Conservation (phyloP, 139 green algal genomes). For the Chlorella sp. region DNA sequence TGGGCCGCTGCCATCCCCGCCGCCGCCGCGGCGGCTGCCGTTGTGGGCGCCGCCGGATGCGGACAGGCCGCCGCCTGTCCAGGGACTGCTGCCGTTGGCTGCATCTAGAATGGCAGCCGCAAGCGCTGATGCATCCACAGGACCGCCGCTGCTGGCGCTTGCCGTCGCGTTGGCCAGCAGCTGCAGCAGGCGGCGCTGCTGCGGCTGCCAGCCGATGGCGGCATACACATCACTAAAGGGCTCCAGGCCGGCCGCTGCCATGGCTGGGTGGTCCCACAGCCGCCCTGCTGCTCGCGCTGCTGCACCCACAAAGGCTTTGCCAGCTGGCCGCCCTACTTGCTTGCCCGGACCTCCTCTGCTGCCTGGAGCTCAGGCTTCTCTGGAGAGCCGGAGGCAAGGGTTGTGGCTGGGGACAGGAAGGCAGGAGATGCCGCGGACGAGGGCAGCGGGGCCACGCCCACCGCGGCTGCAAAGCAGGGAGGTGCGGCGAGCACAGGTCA, state of each 20-base stretch:
- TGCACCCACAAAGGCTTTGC: neutral
- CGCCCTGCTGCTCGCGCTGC: neutral
- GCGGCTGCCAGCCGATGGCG: conserved; percentile 15
- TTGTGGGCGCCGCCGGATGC: neutral
- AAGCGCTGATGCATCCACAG: neutral
- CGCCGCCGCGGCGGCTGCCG: neutral
- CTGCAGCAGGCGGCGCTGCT: conserved; percentile 5
- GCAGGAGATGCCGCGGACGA: too few species aligned
- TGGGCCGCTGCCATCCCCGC: neutral
- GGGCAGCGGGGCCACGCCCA: too few species aligned
- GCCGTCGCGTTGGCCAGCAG: conserved; percentile 22
- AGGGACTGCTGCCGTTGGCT: neutral
- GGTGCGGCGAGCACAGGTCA: too few species aligned
- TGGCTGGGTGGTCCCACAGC: neutral
- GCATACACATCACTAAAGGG: conserved; percentile 10
- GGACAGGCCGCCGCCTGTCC: neutral
- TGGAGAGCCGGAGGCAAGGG: neutral
- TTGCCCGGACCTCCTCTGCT: neutral
- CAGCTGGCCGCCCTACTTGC: neutral
- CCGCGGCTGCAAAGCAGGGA: too few species aligned
- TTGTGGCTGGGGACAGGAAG: too few species aligned
- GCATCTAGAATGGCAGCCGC: neutral
- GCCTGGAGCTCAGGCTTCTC: neutral
- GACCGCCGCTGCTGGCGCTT: neutral
- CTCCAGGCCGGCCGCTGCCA: neutral